These are phyloP conservation scores for Leccinum barrowsii DNA, from an alignment of 768 basidiomycete species.

Conservation along the genomic window DNA sequence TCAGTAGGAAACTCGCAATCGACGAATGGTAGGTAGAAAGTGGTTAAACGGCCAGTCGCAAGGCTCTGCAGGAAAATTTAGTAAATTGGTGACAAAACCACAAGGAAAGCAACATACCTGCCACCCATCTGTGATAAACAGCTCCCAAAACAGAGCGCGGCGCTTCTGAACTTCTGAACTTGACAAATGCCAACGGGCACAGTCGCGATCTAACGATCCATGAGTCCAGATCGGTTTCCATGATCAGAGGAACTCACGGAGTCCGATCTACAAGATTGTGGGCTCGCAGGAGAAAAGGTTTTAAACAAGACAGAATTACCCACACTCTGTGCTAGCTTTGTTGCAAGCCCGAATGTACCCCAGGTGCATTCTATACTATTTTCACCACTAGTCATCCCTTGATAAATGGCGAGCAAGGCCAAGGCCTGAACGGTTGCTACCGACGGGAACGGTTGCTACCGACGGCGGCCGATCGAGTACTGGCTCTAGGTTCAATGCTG, in stretches of 20 bases:
- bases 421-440: constrained; percentile 67
- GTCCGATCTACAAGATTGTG: constrained; percentile 48
- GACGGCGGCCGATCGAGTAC: constrained; percentile 68
- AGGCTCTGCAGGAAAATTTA: constrained; percentile 43
- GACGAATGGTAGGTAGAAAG: constrained; percentile 68
- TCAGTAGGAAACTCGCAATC: constrained; percentile 68
- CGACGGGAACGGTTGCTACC: constrained; percentile 70
- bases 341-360: constrained; percentile 61
- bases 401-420: constrained; percentile 60
- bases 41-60: constrained; percentile 65
- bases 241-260: constrained; percentile 45
- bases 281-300: not conserved
- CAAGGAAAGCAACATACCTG: constrained; percentile 43
- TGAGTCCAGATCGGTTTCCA: constrained; percentile 12
- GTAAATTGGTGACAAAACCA: not conserved
- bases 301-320: constrained; percentile 26
- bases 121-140: constrained; percentile 74
- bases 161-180: constrained; percentile 67
- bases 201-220: constrained; percentile 58
- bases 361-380: constrained; percentile 69
- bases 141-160: constrained; percentile 67
- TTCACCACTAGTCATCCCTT: constrained; percentile 63
- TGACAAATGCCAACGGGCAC: constrained; percentile 63
- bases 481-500: constrained; percentile 62
- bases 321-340: constrained; percentile 67